Evolutionary conservation across 1,284 basidiomycete species (phyloP), one percentile per base, ranked within the genome.

Genomic region (Schizophyllum amplum): DNA sequence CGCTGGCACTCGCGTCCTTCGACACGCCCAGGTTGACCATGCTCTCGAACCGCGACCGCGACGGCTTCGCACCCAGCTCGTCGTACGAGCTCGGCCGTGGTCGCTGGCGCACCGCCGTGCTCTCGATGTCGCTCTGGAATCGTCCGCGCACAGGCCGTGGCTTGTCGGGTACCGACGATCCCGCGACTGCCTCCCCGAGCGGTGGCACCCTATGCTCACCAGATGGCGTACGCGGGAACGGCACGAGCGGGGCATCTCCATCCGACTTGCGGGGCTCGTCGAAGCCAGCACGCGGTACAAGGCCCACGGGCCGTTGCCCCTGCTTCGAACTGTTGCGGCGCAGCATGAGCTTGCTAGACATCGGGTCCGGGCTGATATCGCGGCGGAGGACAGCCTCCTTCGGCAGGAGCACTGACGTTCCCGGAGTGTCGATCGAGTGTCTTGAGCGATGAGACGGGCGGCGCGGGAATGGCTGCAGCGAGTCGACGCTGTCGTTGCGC

Each of bases 91-190:
- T 83, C n/a, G 84, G 84, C 49, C 85, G 73, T 17, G 75, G 75
- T 50, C 79, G 75, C 56, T 80, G 72, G 59, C 79, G 74, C 26
- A 77, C 68, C 62, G 75, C 77, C 20, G 76, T 70, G 57, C 81
- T 82, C 62, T 86, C 86, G 53, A 86, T 72, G 62, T 90, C 86
- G 64, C 83, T 86, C 66, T 84, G 82, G 71, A 88, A 86, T 33
- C 86, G 78, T 21, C 82, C 81, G 4, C 85, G 78, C 53, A 74
- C 71, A 47, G 74, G 73, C 7, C 75, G 77, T n/a, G 77, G 76
- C 49, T 72, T 75, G 52, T 81, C 75, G 55, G 53, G 61, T 53
- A 59, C 57, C 15, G 58, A 59, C 24, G 62, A 55, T 5, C 59
- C 57, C 4, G 63, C 53, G 22, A n/a, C 48, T 11, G 15, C 22